phyloP scores from a whole-genome alignment of 106 monocot species.

The Phalaenopsis equestris region DNA sequence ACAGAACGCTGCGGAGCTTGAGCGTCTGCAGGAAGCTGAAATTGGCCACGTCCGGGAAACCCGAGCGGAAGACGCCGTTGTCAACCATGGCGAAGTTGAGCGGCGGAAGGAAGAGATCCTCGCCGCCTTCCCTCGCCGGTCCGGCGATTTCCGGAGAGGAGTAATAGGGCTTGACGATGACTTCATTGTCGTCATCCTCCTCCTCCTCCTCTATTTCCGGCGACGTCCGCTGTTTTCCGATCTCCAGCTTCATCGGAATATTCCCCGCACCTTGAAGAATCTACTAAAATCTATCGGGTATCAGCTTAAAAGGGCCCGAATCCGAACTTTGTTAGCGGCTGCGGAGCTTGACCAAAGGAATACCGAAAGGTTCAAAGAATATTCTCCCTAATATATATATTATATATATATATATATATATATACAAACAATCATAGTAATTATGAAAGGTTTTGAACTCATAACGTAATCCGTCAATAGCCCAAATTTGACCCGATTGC shows the following conservation, averaged over 20 bases:
- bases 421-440: too few species aligned
- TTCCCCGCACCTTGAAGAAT: conserved; percentile 1
- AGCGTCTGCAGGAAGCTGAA: conserved; percentile 46
- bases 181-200: not conserved
- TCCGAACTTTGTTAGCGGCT: not conserved
- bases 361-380: not conserved
- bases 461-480: too few species aligned
- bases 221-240: not conserved
- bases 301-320: not conserved
- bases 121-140: conserved; percentile 7
- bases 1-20: conserved; percentile 44
- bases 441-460: too few species aligned
- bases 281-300: not conserved
- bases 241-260: conserved; percentile 11
- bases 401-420: too few species aligned
- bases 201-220: not conserved
- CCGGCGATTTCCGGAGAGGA: not conserved
- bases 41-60: conserved; percentile 41
- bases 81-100: conserved; percentile 66
- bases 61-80: conserved; percentile 52
- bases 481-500: too few species aligned
- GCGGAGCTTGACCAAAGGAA: not conserved
- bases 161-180: not conserved
- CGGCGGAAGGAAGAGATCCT: conserved; percentile 38
- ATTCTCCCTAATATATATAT: too few species aligned